Base-by-base conservation (phyloP, 2,329 filamentous ascomycete species). In the Hirsutella rhossiliensis region DNA sequence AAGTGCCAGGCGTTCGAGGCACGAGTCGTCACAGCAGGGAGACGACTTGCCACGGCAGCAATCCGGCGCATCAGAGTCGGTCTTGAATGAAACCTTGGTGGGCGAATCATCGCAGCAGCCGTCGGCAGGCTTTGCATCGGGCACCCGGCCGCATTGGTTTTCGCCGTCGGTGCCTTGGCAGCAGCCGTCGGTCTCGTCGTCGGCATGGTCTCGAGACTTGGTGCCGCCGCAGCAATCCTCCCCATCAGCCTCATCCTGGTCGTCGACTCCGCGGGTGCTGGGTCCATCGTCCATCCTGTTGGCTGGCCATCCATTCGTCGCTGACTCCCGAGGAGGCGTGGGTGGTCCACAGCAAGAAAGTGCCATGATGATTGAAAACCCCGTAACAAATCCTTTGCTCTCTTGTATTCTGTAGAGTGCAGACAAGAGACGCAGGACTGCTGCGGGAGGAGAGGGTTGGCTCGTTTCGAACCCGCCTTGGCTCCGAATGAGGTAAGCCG, bases 1-100 rank as follows among this genome's bases (percentile, higher is more conserved):
- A 20, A 68, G 46, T 6, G 69, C 69, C 7, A 73, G 48, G 19
- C 66, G 64, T 39, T 67, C 63, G 42, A 72, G 56, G 48, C 67
- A 70, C 30, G 64, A 59, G 9, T 48, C 47, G 45, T 69, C 62
- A 46, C 68, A 71, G 53, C 67, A 71, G 4, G 67, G 65, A 4
- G 50, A 48, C 1, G 45, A 4, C 47, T 67, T 68, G 15, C 56
- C 64, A 34, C 62, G 57, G 50, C 70, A 73, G 56, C 70, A 73
- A 38, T 54, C 52, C 11, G 50, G 50, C 11, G 17, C 27, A 7
- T 37, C 9, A 4, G 31, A 5, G 18, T 39, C 20, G 19, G 29
- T n/a, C 17, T 27, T 32, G n/a, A 6, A 4, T 3, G 29, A 1
- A 11, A 31, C 20, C 12, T 27, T 30, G 2, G 19, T 11, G 15